A percentile compares a stretch with the other conserved stretches of the same genome.
phyloP scores from a whole-genome alignment of 345 rosid genomes.

The Sapria himalayana region DNA sequence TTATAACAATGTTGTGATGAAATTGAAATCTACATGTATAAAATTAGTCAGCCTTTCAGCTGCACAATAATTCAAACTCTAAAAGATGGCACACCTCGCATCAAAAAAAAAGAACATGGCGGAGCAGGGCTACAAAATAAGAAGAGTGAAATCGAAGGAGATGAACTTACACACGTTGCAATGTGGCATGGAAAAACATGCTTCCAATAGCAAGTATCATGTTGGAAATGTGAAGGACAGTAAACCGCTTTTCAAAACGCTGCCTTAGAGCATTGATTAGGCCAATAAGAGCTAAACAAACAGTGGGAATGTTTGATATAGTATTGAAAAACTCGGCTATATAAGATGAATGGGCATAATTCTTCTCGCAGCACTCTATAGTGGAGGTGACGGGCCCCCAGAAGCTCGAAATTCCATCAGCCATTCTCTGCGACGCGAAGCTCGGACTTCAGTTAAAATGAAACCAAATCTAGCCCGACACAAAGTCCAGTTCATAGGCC shows the following conservation, averaged over 20 bases:
- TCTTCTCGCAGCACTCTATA: slow-evolving; percentile 67
- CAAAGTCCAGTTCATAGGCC: no score
- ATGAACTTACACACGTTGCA: slow-evolving; percentile 49
- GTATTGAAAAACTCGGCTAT: slow-evolving; percentile 89
- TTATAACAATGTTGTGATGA: no score
- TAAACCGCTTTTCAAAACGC: slow-evolving; percentile 87
- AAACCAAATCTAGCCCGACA: no score
- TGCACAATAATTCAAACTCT: no score
- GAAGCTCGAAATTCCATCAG: slow-evolving; percentile 51
- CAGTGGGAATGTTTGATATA: slow-evolving; percentile 48
- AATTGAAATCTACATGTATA: no score
- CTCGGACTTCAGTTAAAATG: no score
- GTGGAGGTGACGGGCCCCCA: slow-evolving; percentile 92
- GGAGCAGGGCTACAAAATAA: not conserved
- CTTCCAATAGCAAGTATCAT: slow-evolving; percentile 84
- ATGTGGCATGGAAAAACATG: slow-evolving; percentile 69
- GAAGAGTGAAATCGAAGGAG: not conserved
- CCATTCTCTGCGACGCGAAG: no score
- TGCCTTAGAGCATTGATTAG: slow-evolving; percentile 70
- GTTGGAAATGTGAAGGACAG: slow-evolving; percentile 74
- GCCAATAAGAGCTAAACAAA: slow-evolving; percentile 65
- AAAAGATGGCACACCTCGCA: no score
- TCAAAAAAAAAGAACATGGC: no score
- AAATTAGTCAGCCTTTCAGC: no score
- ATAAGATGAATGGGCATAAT: slow-evolving; percentile 51